Evolutionary conservation across 169 alveolate species (phyloP).

Genomic region (Plasmodium berghei): DNA sequence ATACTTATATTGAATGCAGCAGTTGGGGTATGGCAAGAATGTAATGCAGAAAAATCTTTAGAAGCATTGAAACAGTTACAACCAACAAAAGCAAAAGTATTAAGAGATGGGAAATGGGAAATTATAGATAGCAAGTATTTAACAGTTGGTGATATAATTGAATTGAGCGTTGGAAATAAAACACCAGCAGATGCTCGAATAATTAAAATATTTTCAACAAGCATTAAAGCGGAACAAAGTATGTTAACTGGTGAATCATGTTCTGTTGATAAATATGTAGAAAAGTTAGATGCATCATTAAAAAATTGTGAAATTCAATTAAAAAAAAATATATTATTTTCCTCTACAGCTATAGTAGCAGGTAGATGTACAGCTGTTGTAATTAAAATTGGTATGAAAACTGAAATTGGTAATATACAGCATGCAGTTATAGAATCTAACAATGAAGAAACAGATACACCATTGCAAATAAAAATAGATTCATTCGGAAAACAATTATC

Average conservation of each 20-base stretch:
- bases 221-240: conserved; percentile 95
- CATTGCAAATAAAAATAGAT: conserved; percentile 96
- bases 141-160: conserved; percentile 98
- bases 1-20: conserved; percentile 96
- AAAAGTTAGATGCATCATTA: conserved; percentile 79
- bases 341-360: conserved; percentile 94
- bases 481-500: conserved; percentile 95
- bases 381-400: conserved; percentile 96
- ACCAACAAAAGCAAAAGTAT: conserved; percentile 93
- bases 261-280: conserved; percentile 89
- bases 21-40: conserved; percentile 99
- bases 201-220: conserved; percentile 92
- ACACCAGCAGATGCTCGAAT: conserved; percentile 98
- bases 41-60: conserved; percentile 98
- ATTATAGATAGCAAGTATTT: conserved; percentile 93
- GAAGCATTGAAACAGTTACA: conserved; percentile 96
- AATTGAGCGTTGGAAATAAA: conserved; percentile 96
- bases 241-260: conserved; percentile 98
- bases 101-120: conserved; percentile 95
- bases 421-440: conserved; percentile 96
- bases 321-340: conserved; percentile 92
- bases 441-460: conserved; percentile 95
- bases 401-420: conserved; percentile 98
- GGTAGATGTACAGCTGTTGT: conserved; percentile 97
- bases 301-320: conserved; percentile 88